Base-by-base conservation (phyloP, 768 basidiomycete species). In the Mycena indigotica region DNA sequence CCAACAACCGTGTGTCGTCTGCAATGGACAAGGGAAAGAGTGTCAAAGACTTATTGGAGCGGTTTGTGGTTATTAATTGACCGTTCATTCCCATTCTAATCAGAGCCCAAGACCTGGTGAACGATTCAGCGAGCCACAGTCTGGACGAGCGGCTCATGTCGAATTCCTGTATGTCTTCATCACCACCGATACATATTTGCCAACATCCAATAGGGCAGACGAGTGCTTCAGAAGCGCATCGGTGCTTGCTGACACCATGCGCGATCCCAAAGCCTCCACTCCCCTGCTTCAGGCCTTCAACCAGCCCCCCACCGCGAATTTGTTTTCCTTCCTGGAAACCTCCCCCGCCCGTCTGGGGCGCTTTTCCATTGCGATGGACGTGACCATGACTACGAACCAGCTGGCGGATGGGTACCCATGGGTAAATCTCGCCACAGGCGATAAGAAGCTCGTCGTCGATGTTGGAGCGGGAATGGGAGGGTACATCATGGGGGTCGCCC, bases 1-100 rank as follows among this genome's bases (percentile, higher is more conserved):
- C 67, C 12, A 64, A 68, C 53, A 73, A 70, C 55, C 65, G 68
- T 16, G 55, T 63, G 15, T 70, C 71, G 4, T 55, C 64, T 0
- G 12, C 57, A 2, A 45, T 72, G 8, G 70, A 69, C 50, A 67
- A 63, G 10, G 58, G 52, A 12, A 66, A 53, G 55, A 30, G 38
- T 17, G 52, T 46, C 50, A 56, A 41, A 28, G 66, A 54, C 10
- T 50, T 66, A 8, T 38, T 48, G 13, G 53, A 26, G 19, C 40
- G 63, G 65, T 66, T 6, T 28, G 61, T 50, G 28, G 5, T 3
- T 56, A 46, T 23, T 25, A n/a, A n/a, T 46, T 10, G 56, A 13
- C 26, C 8, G 13, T 30, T 30, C 21, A 21, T 32, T 19, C 46
- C 23, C 32, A 24, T 6, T 15, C 19, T 30, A n/a, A 49, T 25